phyloP scores from a whole-genome alignment of 805 yeast species.

The Clavispora fructus region DNA sequence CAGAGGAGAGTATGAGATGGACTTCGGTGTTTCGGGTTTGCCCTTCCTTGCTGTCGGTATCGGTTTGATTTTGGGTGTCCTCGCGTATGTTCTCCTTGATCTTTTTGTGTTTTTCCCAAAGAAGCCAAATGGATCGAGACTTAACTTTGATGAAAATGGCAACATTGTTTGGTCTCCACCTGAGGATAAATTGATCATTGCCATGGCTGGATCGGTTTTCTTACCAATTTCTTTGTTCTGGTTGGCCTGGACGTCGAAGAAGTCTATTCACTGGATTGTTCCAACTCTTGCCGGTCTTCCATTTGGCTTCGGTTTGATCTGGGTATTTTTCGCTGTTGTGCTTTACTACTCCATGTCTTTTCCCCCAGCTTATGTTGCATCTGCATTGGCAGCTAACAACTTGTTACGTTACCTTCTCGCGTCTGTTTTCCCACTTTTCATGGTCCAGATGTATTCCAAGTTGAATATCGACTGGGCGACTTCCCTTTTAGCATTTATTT shows the following conservation, averaged over 20 bases:
- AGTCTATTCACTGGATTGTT: slow-evolving; percentile 66
- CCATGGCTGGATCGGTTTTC: slow-evolving; percentile 62
- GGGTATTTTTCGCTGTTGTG: slow-evolving; percentile 66
- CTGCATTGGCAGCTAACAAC: slow-evolving; percentile 88
- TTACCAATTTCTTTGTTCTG: slow-evolving; percentile 58
- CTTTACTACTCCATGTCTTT: slow-evolving; percentile 65
- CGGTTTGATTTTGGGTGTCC: slow-evolving; percentile 56
- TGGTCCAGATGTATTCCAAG: slow-evolving; percentile 73
- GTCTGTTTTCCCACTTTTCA: slow-evolving; percentile 79
- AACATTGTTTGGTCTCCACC: slow-evolving; percentile 51
- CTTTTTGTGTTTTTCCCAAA: slow-evolving; percentile 40
- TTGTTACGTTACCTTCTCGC: slow-evolving; percentile 70
- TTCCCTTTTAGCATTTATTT: slow-evolving; percentile 58
- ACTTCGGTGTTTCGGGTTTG: slow-evolving; percentile 57
- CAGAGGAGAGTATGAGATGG: slow-evolving; percentile 58
- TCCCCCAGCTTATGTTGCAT: slow-evolving; percentile 74
- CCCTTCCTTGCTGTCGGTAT: slow-evolving; percentile 69
- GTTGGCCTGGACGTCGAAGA: slow-evolving; percentile 74
- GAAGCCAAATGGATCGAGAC: slow-evolving; percentile 58
- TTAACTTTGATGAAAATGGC: slow-evolving; percentile 53
- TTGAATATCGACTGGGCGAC: slow-evolving; percentile 79
- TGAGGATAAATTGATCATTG: slow-evolving; percentile 53
- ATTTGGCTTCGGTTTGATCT: slow-evolving; percentile 68
- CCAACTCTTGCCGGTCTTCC: slow-evolving; percentile 75
- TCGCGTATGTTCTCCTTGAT: slow-evolving; percentile 47